phyloP scores from a whole-genome alignment of 108 stramenopile genomes.

The Conticribra guillardii region DNA sequence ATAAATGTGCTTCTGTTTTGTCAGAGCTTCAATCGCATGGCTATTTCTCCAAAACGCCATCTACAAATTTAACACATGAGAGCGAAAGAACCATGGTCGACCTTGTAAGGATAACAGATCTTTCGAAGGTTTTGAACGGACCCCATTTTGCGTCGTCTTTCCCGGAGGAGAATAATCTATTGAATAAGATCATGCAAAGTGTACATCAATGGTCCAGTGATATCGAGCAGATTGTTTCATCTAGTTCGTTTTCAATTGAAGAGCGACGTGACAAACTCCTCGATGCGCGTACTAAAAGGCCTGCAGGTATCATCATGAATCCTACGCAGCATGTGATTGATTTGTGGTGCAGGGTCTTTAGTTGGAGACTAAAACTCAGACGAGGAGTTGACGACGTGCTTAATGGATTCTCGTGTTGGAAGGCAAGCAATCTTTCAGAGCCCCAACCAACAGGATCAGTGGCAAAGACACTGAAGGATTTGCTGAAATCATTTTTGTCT shows the following conservation, averaged over 20 bases:
- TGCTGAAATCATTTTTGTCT: slow-evolving; percentile 11
- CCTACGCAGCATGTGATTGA: slow-evolving; percentile 57
- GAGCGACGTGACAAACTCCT: slow-evolving; percentile 23
- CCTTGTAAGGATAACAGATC: slow-evolving; percentile 21
- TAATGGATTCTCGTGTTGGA: slow-evolving; percentile 13
- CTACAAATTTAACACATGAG: no score
- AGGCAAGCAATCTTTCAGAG: slow-evolving; percentile 2
- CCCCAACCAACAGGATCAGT: slow-evolving; percentile 1
- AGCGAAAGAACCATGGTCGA: slow-evolving; percentile 2
- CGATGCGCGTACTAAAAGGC: slow-evolving; percentile 32
- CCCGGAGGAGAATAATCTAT: slow-evolving; percentile 27
- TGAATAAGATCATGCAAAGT: slow-evolving; percentile 46
- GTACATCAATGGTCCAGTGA: slow-evolving; percentile 54
- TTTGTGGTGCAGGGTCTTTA: slow-evolving; percentile 53
- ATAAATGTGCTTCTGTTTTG: slow-evolving; percentile 23
- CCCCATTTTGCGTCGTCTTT: slow-evolving; percentile 42
- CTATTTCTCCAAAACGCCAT: slow-evolving; percentile 24
- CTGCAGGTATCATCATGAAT: slow-evolving; percentile 69
- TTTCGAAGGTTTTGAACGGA: slow-evolving; percentile 36
- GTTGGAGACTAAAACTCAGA: slow-evolving; percentile 54
- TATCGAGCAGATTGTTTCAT: slow-evolving; percentile 29
- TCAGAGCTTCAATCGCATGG: slow-evolving; percentile 28
- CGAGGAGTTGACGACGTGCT: slow-evolving; percentile 11
- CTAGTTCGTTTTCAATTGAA: slow-evolving; percentile 29
- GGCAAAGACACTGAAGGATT: background rate